Evolutionary conservation across 805 yeast genomes (phyloP), one percentile per base, ranked within the genome.

Genomic region (Komagataella pastoris): DNA sequence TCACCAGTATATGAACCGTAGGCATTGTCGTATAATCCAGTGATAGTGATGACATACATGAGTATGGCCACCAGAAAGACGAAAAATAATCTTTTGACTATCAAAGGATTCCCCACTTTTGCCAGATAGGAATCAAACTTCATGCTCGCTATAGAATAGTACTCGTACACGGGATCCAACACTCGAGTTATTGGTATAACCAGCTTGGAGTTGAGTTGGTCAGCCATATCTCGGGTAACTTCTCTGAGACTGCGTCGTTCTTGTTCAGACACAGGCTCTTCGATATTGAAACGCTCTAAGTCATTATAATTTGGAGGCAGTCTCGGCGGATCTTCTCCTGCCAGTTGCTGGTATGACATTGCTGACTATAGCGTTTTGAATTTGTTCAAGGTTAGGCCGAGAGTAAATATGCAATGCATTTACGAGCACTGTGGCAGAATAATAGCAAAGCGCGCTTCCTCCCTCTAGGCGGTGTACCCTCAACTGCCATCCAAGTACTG

Each of bases 91-190:
- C 98, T 71, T 57, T 85, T 84, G 24, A 90, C 80, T 24, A 91
- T 84, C 49, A 88, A 66, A 3, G 97, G 97, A 61, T 90, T 88
- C 3, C 97, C 96, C n/a, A 86, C 57, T 54, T 77, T 76, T 17
- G 81, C 71, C 10, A 91, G 65, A 24, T 72, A 65, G 30, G 69
- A 65, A 58, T 90, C 96, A 51, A 79, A 67, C 50, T 74, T 72
- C 45, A 68, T 65, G 51, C 65, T 65, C 47, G 73, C 56, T 52
- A 63, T 71, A 48, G 65, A 62, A 55, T 72, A 73, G 2, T 74
- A 70, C 59, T 77, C 80, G 56, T 72, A 71, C 3, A 78, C 70
- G 1, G 83, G 83, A 56, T 76, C 81, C 51, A 76, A 58, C 19
- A 74, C 72, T 23, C 64, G 67, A 23, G 70, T 59, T 12, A 77